Evolutionary conservation across 1,284 basidiomycete genomes (phyloP), one percentile per base, ranked within the genome.

Genomic region (Clitocybe nebularis): DNA sequence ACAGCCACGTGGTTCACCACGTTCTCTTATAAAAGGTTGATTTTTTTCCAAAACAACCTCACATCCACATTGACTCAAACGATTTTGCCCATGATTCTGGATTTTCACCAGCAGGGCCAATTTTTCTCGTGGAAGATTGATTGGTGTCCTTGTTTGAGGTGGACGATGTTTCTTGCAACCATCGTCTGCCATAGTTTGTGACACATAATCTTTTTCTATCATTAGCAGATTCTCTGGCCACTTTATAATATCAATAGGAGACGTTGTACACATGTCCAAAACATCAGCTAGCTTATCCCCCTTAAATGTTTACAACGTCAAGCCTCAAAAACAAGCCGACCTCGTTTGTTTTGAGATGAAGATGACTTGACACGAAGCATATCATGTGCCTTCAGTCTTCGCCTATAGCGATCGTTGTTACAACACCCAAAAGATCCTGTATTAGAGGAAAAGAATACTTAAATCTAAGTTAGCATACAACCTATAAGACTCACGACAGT

Each of bases 81-180:
- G 8, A 34, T 14, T 39, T 25, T 35, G 45, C 17, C 46, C 32
- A 14, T 22, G 47, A 9, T 16, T 21, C 33, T 41, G 43, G 47
- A 29, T 37, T 7, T n/a, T 37, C 17, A 29, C 41, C 43, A 34
- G 16, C 10, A 34, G 50, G 44, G 39, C 28, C 4, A 13, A 29
- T 19, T 6, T 29, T 33, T 20, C 23, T 41, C 37, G 52, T 51
- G 49, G 49, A 45, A 51, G 60, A 55, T 45, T 51, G 53, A 61
- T 20, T 21, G 40, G 33, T 46, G 68, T 81, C 79, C 74, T 76
- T 64, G 84, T 87, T 86, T 87, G 84, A 87, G 81, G 84, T 64
- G 63, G 67, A 68, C 68, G 63, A 73, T 69, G 74, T 68, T 28
- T 49, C 44, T 54, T 45, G 42, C 46, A 42, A 79, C 75, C 74